phyloP scores from a whole-genome alignment of 176 grass and related monocot genomes.

The Saccharum spontaneum region DNA sequence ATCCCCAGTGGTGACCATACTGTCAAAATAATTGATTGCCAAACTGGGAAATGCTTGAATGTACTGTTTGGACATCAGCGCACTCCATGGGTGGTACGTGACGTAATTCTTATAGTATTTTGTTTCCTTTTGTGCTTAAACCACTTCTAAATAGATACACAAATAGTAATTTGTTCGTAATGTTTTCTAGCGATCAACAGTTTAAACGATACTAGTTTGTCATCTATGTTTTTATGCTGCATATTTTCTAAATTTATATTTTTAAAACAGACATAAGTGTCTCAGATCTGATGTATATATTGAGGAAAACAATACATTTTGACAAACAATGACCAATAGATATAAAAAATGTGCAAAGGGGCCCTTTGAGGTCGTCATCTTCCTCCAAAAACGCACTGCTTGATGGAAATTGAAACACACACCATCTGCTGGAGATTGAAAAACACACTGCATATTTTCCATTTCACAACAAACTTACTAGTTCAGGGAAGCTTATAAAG shows the following conservation, averaged over 20 bases:
- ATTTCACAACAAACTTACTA: constrained; percentile 12
- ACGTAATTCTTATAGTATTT: constrained; percentile 1
- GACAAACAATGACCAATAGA: neutral
- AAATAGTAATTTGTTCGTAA: neutral
- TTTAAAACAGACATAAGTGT: neutral
- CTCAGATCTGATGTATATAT: neutral
- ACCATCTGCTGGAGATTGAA: neutral
- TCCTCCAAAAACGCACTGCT: neutral
- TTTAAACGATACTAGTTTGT: constrained; percentile 12
- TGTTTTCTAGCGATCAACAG: neutral
- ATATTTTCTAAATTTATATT: neutral
- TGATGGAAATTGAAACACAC: neutral
- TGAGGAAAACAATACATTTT: neutral
- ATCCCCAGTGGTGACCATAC: constrained; percentile 93
- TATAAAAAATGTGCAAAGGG: neutral
- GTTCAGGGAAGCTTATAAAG: neutral
- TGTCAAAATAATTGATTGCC: constrained; percentile 96
- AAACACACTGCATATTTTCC: neutral
- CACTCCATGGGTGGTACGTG: constrained; percentile 98
- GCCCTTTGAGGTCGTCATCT: neutral
- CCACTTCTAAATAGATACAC: constrained; percentile 1
- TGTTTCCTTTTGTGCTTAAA: neutral
- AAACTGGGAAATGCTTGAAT: constrained; percentile 91
- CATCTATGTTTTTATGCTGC: constrained; percentile 4
- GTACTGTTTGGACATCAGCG: constrained; percentile 87